Percentiles rank a stretch among this genome's conserved stretches.
Evolutionary conservation across 257 asterid genomes (phyloP).

Genomic region (Mentha longifolia): DNA sequence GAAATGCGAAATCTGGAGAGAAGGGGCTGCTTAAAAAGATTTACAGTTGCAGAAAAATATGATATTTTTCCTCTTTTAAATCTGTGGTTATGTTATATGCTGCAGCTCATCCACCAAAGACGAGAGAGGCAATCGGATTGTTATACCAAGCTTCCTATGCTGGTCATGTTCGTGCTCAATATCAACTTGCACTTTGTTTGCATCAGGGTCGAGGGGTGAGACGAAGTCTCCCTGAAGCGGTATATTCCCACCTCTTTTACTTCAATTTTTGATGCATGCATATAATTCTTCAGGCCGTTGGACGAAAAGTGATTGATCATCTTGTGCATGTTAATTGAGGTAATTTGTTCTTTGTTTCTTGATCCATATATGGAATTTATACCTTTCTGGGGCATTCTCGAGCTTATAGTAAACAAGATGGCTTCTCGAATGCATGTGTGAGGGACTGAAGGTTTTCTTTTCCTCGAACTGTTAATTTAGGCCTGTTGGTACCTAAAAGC

Average conservation of each 20-base stretch:
- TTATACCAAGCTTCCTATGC: constrained; percentile 65
- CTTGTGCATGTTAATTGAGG: not conserved
- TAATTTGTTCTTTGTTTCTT: not conserved
- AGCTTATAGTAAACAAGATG: not conserved
- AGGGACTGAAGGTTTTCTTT: not conserved
- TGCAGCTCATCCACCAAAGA: constrained; percentile 69
- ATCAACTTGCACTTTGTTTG: constrained; percentile 88
- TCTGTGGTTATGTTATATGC: constrained; percentile 26
- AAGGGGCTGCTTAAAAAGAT: not conserved
- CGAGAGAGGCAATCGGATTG: constrained; percentile 76
- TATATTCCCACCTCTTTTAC: constrained; percentile 34
- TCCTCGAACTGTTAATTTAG: constrained; percentile 40
- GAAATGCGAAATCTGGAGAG: not conserved
- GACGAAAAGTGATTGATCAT: constrained; percentile 7
- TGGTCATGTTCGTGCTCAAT: constrained; percentile 93
- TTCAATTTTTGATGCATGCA: not conserved
- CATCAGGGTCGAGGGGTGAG: constrained; percentile 76
- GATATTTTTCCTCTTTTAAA: not conserved
- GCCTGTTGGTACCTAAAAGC: constrained; percentile 83
- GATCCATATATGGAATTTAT: constrained; percentile 1
- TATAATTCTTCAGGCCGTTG: constrained; percentile 1
- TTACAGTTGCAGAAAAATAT: not conserved
- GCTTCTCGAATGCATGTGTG: not conserved
- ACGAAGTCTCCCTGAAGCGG: constrained; percentile 73
- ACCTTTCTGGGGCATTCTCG: not conserved